Base-by-base conservation (phyloP, 2,329 filamentous ascomycete species). In the Colletotrichum musae region DNA sequence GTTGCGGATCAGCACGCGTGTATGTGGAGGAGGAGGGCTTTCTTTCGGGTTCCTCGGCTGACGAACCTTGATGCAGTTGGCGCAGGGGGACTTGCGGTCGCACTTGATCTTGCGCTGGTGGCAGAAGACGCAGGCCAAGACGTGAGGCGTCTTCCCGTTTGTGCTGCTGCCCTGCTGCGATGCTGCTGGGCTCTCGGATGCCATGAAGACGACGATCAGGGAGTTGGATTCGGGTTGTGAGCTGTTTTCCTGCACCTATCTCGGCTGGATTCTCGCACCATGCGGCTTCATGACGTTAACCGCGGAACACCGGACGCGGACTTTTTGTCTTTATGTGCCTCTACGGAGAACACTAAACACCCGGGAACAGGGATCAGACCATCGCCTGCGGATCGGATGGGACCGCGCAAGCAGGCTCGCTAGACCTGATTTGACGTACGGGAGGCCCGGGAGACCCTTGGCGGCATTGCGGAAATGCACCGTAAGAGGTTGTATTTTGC, bases 21-120 rank as follows among this genome's bases (percentile, higher is more conserved):
- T 24, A 24, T 24, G 21, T 24, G 21, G 6, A 36, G 2, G 32
- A 10, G 32, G 32, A 36, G 32, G 32, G 32, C 32, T 36, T 36
- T 6, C 45, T 10, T 41, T 41, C 58, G 51, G 57, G 9, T 32
- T 13, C 39, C 45, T 62, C 64, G 58, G 52, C 59, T 63, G 58
- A 68, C 59, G 39, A 68, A 68, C 76, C 70, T 81, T 85, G 43
- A 75, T 68, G 59, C 84, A 86, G 70, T 85, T 85, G 10, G 80
- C 84, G 73, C 88, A 90, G 6, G 88, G 88, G 51, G 84, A 88
- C 48, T 83, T 84, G 69, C 87, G 83, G 74, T 89, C 87, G 77
- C 88, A 90, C 77, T 88, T 89, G 78, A 89, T 89, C 79, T 90
- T 90, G 73, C 88, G 84, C 73, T 87, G 85, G 75, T 89, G 87